phyloP scores from a whole-genome alignment of 2,329 filamentous ascomycete genomes.

The Metarhizium guizhouense region DNA sequence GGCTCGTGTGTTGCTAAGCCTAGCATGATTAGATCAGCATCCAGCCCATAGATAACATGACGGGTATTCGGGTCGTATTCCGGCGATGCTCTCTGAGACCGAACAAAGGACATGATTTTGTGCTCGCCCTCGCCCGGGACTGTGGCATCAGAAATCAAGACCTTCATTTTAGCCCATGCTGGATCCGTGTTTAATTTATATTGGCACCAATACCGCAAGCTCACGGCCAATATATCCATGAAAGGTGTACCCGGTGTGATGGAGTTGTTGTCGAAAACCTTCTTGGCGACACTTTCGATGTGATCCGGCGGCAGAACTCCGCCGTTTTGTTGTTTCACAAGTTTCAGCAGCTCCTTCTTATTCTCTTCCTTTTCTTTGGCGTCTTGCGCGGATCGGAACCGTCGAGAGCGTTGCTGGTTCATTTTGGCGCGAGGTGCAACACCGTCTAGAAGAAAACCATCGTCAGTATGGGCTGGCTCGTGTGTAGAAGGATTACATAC shows the following conservation, averaged over 20 bases:
- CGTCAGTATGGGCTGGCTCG: slow-evolving; percentile 16
- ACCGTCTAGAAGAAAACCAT: slow-evolving; percentile 52
- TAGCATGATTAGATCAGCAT: slow-evolving; percentile 98
- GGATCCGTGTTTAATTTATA: slow-evolving; percentile 98
- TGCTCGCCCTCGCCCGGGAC: slow-evolving; percentile 97
- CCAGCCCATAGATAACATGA: slow-evolving; percentile 95
- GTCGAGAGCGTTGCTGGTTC: slow-evolving; percentile 96
- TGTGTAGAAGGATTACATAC: slow-evolving; percentile 37
- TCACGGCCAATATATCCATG: slow-evolving; percentile 89
- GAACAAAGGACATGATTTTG: slow-evolving; percentile 98
- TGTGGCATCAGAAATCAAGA: slow-evolving; percentile 97
- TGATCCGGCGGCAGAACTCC: slow-evolving; percentile 53
- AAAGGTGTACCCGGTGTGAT: slow-evolving; percentile 97
- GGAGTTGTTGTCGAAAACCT: slow-evolving; percentile 80
- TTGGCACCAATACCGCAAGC: slow-evolving; percentile 90
- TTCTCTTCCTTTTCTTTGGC: slow-evolving; percentile 90
- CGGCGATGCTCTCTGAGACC: slow-evolving; percentile 82
- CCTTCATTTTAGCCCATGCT: slow-evolving; percentile 89
- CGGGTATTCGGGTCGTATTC: slow-evolving; percentile 94
- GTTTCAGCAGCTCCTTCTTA: slow-evolving; percentile 77
- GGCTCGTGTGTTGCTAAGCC: slow-evolving; percentile 95
- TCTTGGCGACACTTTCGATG: slow-evolving; percentile 59
- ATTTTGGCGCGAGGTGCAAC: slow-evolving; percentile 97
- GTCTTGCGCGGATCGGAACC: slow-evolving; percentile 90
- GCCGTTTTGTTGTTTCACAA: slow-evolving; percentile 71